Base-by-base conservation (phyloP, 306 rosid species). In the Comarum palustre region DNA sequence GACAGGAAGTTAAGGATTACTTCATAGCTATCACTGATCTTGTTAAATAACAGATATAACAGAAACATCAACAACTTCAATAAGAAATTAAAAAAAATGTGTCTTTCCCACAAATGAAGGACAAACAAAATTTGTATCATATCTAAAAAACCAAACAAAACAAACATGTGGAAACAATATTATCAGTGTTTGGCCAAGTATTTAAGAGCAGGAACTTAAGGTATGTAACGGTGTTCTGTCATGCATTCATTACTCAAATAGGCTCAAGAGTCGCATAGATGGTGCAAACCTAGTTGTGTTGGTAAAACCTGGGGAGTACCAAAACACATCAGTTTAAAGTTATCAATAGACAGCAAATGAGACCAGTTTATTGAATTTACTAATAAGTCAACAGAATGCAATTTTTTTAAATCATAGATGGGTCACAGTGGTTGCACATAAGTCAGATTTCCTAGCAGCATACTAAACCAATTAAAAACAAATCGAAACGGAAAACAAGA, bases 1-100 rank as follows among this genome's bases (percentile, higher is more conserved):
- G 77, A 77, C 72, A 73, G 48, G 45, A 73, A 82, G 96, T 95
- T 73, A 92, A 88, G 92, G 93, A 82, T 82, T 51, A 75, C 74
- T 25, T 27, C 73, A 80, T 50, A 51, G 38, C 42, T 17, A 34
- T 22, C 68, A 52, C 34, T 27, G 38, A n/a, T 72, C 67, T 51
- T 16, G 15, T 60, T 32, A 62, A 29, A 63, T 8, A 45, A 15
- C 57, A 64, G 6, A 27, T 19, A 10, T 0, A 47, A 76, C 42
- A 75, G n/a, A 31, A 34, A 24, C 41, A 68, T 15, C 16, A 31
- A 10, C 8, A 31, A 68, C 10, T 3, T 16, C 5, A 60, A 43
- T 6, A 22, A 29, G 6, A 60, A 60, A 34, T 16, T 4, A 17
- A 27, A 25, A 3, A 3, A 17, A 34, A 34, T 55, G 43, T 22